Evolutionary conservation across 192 early-diverging fungal genomes (phyloP), one percentile per base, ranked within the genome.

Genomic region (Spizellomyces punctatus): DNA sequence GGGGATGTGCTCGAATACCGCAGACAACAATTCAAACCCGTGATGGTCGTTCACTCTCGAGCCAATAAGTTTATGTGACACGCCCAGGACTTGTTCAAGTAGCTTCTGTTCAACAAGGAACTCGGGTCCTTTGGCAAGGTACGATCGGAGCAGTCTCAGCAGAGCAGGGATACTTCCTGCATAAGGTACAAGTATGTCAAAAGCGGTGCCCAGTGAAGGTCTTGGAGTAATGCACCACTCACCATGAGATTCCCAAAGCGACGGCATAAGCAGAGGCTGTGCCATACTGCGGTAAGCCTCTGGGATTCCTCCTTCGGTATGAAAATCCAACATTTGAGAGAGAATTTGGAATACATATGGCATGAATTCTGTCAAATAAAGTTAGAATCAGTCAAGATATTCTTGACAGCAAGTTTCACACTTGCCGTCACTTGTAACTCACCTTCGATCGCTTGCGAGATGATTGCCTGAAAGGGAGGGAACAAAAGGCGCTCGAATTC

Each of bases 271-370:
- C 47, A 99, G 77, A 49, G 92, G 90, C 8, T 82, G 82, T 36
- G 98, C 68, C 78, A 98, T 79, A 6, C 64, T 67, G 61, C 88
- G 76, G 80, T 98, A 99, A 1, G 86, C 72, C 4, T 83, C 76
- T 6, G 96, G 89, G 22, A 99, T 82, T 4, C 61, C 58, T 10
- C 67, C 78, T 42, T 79, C 84, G 16, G 79, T 72, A 76, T 98
- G 92, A 64, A 90, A 87, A 10, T 89, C 86, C 44, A 98, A 78
- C 47, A 99, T 82, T 74, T 95, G 95, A 6, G 94, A 86, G 66
- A 98, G 78, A 66, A 99, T 83, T 80, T 99, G 98, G 86, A 99
- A 97, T 10, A 94, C 91, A 79, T 99, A 99, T 14, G 98, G 95
- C 77, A 89, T 92, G 48, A 96, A 98, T 79, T 99, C 98, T 73